Evolutionary conservation across 1,139 yeast genomes (phyloP).

Genomic region (Sugiyamaella neomexicana): DNA sequence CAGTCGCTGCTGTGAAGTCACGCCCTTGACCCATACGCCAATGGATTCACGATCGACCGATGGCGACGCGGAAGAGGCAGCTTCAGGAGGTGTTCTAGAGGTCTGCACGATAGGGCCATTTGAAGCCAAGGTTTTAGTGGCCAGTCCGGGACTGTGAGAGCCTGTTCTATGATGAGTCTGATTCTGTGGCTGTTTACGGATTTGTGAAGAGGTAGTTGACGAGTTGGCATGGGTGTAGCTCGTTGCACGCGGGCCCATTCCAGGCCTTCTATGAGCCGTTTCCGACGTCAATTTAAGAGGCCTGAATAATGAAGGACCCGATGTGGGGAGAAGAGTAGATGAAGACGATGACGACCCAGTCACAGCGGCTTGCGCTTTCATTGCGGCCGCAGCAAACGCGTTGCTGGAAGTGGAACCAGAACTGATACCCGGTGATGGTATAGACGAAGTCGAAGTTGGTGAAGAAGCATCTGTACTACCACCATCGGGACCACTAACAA

Average conservation of each 20-base stretch:
- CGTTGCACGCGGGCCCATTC: conserved; percentile 27
- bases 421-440: not conserved
- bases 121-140: conserved; percentile 2
- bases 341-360: conserved; percentile 1
- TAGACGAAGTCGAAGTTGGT: not conserved
- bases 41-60: conserved; percentile 33
- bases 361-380: conserved; percentile 1
- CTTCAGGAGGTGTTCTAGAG: not conserved
- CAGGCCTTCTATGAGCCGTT: conserved; percentile 21
- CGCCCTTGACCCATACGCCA: conserved; percentile 43
- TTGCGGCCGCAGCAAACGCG: conserved; percentile 1
- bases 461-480: not conserved
- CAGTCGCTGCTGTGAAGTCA: conserved; percentile 33
- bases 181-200: conserved; percentile 11
- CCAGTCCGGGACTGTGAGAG: conserved; percentile 25
- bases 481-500: not conserved
- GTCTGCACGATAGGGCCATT: not conserved
- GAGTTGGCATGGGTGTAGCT: conserved; percentile 17
- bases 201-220: conserved; percentile 7
- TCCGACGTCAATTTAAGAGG: conserved; percentile 12
- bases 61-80: not conserved
- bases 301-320: conserved; percentile 10
- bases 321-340: not conserved
- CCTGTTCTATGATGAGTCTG: conserved; percentile 25
- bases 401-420: not conserved